Conservation (phyloP, 129 eudicot genomes). For the Mikania micrantha region DNA sequence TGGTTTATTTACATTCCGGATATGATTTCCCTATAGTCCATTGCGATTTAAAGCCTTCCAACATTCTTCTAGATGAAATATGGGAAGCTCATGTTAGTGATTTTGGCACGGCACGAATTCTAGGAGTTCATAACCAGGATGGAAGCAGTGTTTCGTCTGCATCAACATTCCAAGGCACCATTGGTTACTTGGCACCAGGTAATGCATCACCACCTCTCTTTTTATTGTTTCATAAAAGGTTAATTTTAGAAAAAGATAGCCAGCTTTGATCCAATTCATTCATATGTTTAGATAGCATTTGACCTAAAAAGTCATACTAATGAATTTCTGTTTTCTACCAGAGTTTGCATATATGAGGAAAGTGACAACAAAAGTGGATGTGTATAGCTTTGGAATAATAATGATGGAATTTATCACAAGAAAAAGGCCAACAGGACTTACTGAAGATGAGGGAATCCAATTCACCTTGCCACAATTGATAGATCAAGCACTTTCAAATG, state of each 20-base stretch:
- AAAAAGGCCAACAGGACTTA: slow-evolving; percentile 69
- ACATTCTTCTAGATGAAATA: slow-evolving; percentile 57
- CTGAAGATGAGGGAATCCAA: slow-evolving; percentile 47
- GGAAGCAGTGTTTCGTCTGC: slow-evolving; percentile 40
- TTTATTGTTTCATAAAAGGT: not conserved
- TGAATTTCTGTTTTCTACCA: slow-evolving; percentile 23
- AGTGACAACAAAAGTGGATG: slow-evolving; percentile 86
- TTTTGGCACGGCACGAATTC: slow-evolving; percentile 84
- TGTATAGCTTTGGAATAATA: slow-evolving; percentile 82
- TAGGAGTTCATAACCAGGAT: slow-evolving; percentile 47
- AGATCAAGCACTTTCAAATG: slow-evolving; percentile 34
- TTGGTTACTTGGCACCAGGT: slow-evolving; percentile 99
- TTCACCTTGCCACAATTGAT: slow-evolving; percentile 62
- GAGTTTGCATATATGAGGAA: slow-evolving; percentile 82
- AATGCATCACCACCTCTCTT: not conserved
- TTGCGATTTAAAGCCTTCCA: slow-evolving; percentile 93
- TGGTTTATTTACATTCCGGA: slow-evolving; percentile 75
- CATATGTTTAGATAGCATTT: not conserved
- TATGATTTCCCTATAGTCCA: slow-evolving; percentile 88
- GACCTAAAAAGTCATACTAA: not conserved
- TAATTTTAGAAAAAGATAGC: no score
- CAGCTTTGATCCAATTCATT: not conserved
- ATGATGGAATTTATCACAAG: slow-evolving; percentile 73
- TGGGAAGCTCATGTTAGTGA: slow-evolving; percentile 90
- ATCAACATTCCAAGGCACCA: slow-evolving; percentile 83